These are phyloP conservation scores for Xylariaceae sp. DNA, from an alignment of 2,329 filamentous ascomycete species.

Conservation along the genomic window DNA sequence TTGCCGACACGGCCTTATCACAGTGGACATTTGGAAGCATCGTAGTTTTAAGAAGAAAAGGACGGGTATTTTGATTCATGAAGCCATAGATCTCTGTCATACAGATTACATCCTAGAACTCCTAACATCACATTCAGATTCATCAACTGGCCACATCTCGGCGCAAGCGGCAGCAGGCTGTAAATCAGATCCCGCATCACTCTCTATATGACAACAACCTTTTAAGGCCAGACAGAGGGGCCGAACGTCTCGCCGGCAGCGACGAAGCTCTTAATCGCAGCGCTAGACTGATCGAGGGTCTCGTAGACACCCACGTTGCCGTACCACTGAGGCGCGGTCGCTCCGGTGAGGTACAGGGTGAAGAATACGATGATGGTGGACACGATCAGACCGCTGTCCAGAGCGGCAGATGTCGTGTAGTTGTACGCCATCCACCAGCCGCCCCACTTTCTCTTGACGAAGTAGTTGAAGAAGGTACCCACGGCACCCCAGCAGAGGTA, in stretches of 20 bases:
- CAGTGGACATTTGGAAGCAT: no score
- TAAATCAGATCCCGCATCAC: no score
- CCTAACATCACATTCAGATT: no score
- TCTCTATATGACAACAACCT: no score
- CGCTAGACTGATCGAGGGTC: constrained; percentile 43
- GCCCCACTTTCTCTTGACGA: constrained; percentile 59
- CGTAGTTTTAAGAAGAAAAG: no score
- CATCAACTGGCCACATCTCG: no score
- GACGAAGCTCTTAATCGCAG: constrained; percentile 42
- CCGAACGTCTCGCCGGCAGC: constrained; percentile 48
- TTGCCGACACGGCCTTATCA: no score
- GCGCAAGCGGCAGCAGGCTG: no score
- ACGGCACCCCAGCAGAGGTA: constrained; percentile 69
- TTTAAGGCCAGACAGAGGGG: constrained; percentile 44
- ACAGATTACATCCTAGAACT: no score
- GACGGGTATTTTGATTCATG: no score
- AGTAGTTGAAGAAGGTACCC: constrained; percentile 65
- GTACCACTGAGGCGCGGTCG: constrained; percentile 57
- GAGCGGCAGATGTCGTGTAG: constrained; percentile 67
- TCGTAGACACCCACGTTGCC: constrained; percentile 48
- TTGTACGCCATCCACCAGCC: constrained; percentile 79
- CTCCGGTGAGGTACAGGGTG: constrained; percentile 57
- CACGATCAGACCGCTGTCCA: constrained; percentile 65
- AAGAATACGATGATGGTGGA: constrained; percentile 68
- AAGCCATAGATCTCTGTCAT: no score